Percentiles rank a stretch among this genome's conserved stretches.
Conservation (phyloP, 2,329 filamentous ascomycete species). For the Pestalotiopsis sp. region DNA sequence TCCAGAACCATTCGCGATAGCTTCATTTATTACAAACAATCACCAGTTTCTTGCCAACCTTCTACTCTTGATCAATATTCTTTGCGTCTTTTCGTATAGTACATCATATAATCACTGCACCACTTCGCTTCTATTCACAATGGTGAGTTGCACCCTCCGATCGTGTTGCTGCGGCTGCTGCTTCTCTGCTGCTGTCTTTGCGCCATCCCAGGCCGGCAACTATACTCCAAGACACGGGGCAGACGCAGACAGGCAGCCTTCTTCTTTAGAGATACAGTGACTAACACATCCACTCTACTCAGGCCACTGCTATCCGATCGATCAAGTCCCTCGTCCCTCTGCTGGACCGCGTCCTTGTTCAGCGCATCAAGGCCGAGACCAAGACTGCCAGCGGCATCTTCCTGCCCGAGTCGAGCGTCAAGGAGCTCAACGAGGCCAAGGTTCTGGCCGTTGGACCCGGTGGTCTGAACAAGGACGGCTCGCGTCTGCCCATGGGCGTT, state of each 20-base stretch:
- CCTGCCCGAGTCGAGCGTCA: conserved; percentile 93
- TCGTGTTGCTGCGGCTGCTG: background rate
- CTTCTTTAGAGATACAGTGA: background rate
- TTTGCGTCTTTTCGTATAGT: background rate
- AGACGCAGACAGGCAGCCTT: too few relatives aligned
- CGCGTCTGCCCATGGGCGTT: conserved; percentile 84
- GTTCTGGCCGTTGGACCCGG: conserved; percentile 95
- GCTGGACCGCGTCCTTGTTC: conserved; percentile 96
- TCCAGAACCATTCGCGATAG: conserved; percentile 14
- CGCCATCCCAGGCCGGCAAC: background rate
- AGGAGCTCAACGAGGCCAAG: conserved; percentile 97
- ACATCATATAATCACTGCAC: background rate
- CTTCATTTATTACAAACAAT: conserved; percentile 9
- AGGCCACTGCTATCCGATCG: conserved; percentile 82
- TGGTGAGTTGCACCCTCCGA: background rate
- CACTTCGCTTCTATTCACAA: conserved; percentile 7
- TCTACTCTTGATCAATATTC: background rate
- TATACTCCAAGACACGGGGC: background rate
- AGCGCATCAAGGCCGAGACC: conserved; percentile 95
- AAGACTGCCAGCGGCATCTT: conserved; percentile 98
- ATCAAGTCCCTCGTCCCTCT: conserved; percentile 95
- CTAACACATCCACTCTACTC: background rate
- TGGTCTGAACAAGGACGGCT: conserved; percentile 82
- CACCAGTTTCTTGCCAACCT: background rate
- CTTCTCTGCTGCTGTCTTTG: background rate